A percentile compares a stretch with the other conserved stretches of the same genome.
Evolutionary conservation across 176 grass and related monocot species (phyloP).

Genomic region (Aechmea fasciata): DNA sequence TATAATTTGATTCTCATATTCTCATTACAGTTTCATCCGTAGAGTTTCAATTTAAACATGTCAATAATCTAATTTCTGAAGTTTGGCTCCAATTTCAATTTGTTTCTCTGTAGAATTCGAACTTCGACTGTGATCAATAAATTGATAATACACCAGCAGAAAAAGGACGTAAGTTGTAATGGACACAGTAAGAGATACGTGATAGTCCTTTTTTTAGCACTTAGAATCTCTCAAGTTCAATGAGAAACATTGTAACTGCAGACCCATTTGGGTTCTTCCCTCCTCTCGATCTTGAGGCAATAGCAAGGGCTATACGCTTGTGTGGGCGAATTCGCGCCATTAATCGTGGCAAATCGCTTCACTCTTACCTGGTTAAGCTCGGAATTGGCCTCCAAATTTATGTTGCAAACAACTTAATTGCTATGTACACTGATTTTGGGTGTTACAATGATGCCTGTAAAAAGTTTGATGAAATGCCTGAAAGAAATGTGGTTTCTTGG

Average conservation of each 20-base stretch:
- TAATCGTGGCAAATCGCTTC: constrained; percentile 11
- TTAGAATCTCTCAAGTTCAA: neutral
- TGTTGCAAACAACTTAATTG: constrained; percentile 19
- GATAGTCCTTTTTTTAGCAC: too few species aligned
- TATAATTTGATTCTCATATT: too few species aligned
- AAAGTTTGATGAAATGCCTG: constrained; percentile 23
- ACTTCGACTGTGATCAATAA: too few species aligned
- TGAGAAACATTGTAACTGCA: neutral
- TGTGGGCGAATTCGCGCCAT: constrained; percentile 12
- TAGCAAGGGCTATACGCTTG: constrained; percentile 4
- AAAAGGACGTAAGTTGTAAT: too few species aligned
- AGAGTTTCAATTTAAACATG: too few species aligned
- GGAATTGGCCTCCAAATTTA: constrained; percentile 6
- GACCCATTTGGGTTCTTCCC: neutral
- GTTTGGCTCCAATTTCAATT: too few species aligned
- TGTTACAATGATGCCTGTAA: constrained; percentile 1
- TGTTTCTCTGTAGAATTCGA: too few species aligned
- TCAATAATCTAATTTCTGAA: too few species aligned
- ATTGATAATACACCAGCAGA: too few species aligned
- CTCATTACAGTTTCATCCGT: too few species aligned
- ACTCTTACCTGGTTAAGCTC: constrained; percentile 17
- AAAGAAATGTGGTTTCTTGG: constrained; percentile 32
- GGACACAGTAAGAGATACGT: too few species aligned
- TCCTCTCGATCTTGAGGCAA: constrained; percentile 12
- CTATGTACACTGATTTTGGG: constrained; percentile 11